These are phyloP conservation scores for Yarrowia sp. DNA, from an alignment of 805 yeast species.

Conservation along the genomic window DNA sequence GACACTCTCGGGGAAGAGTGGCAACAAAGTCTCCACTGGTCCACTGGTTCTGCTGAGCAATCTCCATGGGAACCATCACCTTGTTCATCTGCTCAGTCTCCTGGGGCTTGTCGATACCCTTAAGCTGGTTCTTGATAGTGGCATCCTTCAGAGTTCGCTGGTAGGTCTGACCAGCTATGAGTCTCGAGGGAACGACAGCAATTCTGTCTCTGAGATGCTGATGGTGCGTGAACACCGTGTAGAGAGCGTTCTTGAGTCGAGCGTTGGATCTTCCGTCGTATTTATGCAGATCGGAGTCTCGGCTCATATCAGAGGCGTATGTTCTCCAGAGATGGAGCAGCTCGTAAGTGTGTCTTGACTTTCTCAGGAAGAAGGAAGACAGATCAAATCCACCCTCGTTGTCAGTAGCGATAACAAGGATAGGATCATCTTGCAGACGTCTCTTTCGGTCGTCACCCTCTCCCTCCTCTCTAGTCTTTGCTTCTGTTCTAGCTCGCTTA, in stretches of 20 bases:
- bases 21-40: constrained; percentile 17
- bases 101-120: constrained; percentile 18
- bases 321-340: constrained; percentile 32
- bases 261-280: constrained; percentile 27
- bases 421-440: background rate
- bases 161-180: constrained; percentile 14
- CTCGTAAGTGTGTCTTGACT: constrained; percentile 8
- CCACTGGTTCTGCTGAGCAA: constrained; percentile 16
- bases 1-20: constrained; percentile 31
- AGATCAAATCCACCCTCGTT: constrained; percentile 31
- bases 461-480: constrained; percentile 12
- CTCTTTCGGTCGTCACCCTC: constrained; percentile 20
- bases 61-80: constrained; percentile 19
- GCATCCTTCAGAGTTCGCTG: background rate
- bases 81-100: constrained; percentile 24
- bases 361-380: constrained; percentile 5
- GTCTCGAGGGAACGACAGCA: constrained; percentile 19
- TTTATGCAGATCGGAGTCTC: constrained; percentile 17
- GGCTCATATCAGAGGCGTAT: constrained; percentile 23
- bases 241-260: constrained; percentile 28
- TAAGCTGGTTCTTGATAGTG: background rate
- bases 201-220: constrained; percentile 22
- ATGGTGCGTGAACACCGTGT: constrained; percentile 22
- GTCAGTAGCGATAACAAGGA: constrained; percentile 11
- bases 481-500: constrained; percentile 6